Evolutionary conservation across 306 rosid species (phyloP), one percentile per base, ranked within the genome.

Genomic region (Trifolium subterraneum): DNA sequence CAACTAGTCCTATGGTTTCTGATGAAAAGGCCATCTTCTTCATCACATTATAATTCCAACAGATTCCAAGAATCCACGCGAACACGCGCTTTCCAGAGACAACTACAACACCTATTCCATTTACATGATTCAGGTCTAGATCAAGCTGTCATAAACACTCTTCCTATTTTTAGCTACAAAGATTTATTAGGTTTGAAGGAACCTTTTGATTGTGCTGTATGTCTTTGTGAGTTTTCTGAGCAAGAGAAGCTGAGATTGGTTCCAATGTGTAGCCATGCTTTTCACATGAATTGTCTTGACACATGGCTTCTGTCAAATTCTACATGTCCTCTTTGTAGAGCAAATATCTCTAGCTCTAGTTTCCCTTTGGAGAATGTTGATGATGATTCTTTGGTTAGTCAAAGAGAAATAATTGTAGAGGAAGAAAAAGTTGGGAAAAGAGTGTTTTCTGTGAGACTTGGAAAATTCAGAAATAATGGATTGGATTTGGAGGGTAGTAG

Each of bases 281-380:
- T 93, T 70, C 98, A 93, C 76, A 79, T 82, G 54, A 73, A 74
- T 39, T 93, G 98, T 64, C 88, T 93, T 22, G 98, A 91, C 74
- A 88, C 91, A 14, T 93, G 98, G 98, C 97, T 93, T 15, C 88
- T 91, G 11, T 88, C 98, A 13, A 89, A 87, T 33, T 87, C 91
- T 12, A 91, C 98, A 14, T 93, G 98, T 67, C 98, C 98, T 73
- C 96, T 93, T 23, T 93, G 98, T 70, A 84, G 96, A 81, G 81
- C 87, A 1, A 72, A 87, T 72, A 82, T 88, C 63, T 73, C 81
- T 22, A 62, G 52, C 29, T 58, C 83, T 23, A 64, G 47, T 13
- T 50, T 68, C 54, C 42, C 68, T 3, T 4, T 79, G 80, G 85
- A 92, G 70, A 79, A 83, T 73, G 48, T 74, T 23, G 82, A 18